These are phyloP conservation scores for Lactifluus volemus DNA, from an alignment of 768 basidiomycete species.

Conservation along the genomic window DNA sequence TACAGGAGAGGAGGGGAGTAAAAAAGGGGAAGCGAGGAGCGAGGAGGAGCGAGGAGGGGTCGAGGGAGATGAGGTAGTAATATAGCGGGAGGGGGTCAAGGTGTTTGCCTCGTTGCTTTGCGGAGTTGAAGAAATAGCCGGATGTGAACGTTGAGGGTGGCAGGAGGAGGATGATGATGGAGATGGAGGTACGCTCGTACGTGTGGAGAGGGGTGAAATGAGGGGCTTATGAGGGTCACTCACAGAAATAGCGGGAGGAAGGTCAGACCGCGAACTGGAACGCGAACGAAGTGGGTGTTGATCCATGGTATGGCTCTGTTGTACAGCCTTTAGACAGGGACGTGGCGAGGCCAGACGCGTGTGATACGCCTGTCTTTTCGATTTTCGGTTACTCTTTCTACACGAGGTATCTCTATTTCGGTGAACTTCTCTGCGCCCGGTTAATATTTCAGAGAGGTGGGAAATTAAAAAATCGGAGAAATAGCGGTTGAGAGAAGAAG, in stretches of 20 bases:
- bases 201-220: background rate
- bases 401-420: conserved; percentile 6
- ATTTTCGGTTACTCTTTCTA: conserved; percentile 1
- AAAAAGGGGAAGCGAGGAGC: conserved; percentile 1
- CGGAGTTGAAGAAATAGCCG: conserved; percentile 15
- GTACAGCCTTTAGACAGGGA: conserved; percentile 12
- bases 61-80: conserved; percentile 5
- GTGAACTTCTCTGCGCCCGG: conserved; percentile 11
- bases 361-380: conserved; percentile 15
- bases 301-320: conserved; percentile 4
- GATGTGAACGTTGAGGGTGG: background rate
- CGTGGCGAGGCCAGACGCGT: conserved; percentile 7
- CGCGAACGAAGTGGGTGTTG: conserved; percentile 11
- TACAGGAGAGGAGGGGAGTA: conserved; percentile 21
- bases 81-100: conserved; percentile 12
- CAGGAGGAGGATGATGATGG: background rate
- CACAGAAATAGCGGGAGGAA: background rate
- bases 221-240: conserved; percentile 13
- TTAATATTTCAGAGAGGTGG: background rate
- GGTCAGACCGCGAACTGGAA: conserved; percentile 18
- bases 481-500: background rate
- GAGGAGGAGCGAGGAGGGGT: conserved; percentile 9
- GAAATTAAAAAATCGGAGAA: background rate
- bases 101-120: conserved; percentile 17
- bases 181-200: background rate